These are phyloP conservation scores for Ophiosphaerella narmari DNA, from an alignment of 2,329 filamentous ascomycete genomes.

Conservation along the genomic window DNA sequence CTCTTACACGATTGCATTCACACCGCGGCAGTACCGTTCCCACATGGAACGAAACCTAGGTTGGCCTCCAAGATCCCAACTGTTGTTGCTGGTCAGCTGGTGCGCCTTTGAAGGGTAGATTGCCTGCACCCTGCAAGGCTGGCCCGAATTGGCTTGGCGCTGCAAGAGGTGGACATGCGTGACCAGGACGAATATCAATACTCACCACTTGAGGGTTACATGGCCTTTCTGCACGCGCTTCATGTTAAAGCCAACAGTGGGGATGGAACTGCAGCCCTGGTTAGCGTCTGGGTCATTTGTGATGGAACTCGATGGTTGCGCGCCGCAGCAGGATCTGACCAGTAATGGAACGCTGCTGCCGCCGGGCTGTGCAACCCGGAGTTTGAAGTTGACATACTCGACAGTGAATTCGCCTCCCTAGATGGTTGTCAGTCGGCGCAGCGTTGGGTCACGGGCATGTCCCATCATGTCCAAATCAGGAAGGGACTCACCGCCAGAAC, in stretches of 20 bases:
- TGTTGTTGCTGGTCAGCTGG: conserved; percentile 50
- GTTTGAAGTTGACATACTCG: conserved; percentile 71
- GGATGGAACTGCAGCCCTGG: conserved; percentile 77
- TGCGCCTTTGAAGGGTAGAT: conserved; percentile 30
- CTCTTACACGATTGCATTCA: conserved; percentile 88
- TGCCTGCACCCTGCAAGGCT: conserved; percentile 36
- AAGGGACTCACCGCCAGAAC: conserved; percentile 83
- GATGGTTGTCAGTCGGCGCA: conserved; percentile 36
- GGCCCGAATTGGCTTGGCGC: conserved; percentile 40
- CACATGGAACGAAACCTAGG: conserved; percentile 98
- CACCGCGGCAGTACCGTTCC: conserved; percentile 97
- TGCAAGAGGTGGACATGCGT: conserved; percentile 44
- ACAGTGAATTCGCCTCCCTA: conserved; percentile 98
- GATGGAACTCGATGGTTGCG: conserved; percentile 33
- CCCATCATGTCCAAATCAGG: conserved; percentile 35
- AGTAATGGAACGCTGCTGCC: conserved; percentile 31
- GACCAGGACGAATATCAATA: conserved; percentile 38
- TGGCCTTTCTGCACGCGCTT: conserved; percentile 97
- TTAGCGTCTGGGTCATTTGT: conserved; percentile 44
- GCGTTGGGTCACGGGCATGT: conserved; percentile 25
- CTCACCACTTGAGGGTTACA: conserved; percentile 92
- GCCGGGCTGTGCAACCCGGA: conserved; percentile 30
- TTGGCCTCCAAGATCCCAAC: conserved; percentile 97
- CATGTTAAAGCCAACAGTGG: conserved; percentile 98
- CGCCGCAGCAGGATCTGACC: conserved; percentile 32